These are phyloP conservation scores for Rubia tinctorum DNA, from an alignment of 305 asterid species.

Conservation along the genomic window DNA sequence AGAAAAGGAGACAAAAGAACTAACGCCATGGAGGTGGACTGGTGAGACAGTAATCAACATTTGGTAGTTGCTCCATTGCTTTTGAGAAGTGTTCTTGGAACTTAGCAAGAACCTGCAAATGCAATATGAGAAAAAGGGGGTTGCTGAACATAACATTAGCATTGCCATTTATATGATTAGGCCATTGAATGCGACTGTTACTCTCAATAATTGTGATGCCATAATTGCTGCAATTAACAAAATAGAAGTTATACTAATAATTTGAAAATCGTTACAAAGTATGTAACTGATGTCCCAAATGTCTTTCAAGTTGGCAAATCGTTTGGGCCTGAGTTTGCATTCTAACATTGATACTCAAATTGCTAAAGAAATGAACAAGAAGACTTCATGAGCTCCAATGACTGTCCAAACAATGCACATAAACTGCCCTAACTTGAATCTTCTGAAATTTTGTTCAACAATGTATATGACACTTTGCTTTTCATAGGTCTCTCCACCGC, in stretches of 20 bases:
- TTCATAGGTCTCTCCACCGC: not conserved
- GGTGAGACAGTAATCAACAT: conserved; percentile 68
- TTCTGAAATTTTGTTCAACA: not conserved
- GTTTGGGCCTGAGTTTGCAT: not conserved
- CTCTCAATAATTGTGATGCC: not conserved
- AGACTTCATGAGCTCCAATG: not conserved
- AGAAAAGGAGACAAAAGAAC: conserved; percentile 7
- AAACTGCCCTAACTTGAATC: not conserved
- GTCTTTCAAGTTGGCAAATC: not conserved
- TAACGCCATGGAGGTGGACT: conserved; percentile 74
- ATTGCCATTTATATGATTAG: not conserved
- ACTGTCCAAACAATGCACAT: not conserved
- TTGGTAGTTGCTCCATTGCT: conserved; percentile 64
- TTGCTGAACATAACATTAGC: not conserved
- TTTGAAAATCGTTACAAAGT: not conserved
- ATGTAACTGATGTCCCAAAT: not conserved
- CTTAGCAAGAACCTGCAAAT: not conserved
- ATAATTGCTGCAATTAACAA: not conserved
- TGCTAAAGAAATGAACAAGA: not conserved
- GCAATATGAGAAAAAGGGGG: not conserved
- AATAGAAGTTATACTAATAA: not conserved
- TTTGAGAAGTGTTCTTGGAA: not conserved
- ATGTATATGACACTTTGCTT: not conserved
- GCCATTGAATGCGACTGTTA: conserved; percentile 10
- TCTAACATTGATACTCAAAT: not conserved